These are phyloP conservation scores for Monilinia fructigena DNA, from an alignment of 2,329 filamentous ascomycete species.

Conservation along the genomic window DNA sequence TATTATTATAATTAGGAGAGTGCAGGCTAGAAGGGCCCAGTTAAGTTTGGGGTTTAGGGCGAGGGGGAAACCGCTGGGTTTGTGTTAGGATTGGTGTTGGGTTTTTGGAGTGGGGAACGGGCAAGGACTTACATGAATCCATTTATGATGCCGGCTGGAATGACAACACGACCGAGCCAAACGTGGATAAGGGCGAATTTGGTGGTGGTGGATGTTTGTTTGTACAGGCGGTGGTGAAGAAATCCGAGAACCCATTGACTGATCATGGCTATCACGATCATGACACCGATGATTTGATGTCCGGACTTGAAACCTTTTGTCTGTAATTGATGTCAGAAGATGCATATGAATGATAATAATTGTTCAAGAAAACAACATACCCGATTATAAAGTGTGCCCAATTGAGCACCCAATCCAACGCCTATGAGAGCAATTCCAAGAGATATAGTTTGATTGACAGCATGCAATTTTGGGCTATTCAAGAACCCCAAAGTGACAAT, in stretches of 20 bases:
- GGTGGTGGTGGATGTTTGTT: slow-evolving; percentile 50
- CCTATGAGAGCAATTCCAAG: slow-evolving; percentile 51
- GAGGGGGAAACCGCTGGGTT: slow-evolving; percentile 54
- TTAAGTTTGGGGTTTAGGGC: slow-evolving; percentile 51
- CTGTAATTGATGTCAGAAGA: slow-evolving; percentile 39
- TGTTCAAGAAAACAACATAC: slow-evolving; percentile 44
- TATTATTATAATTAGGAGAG: slow-evolving; percentile 46
- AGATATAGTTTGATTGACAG: slow-evolving; percentile 52
- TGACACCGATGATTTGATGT: slow-evolving; percentile 59
- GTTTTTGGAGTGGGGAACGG: not conserved
- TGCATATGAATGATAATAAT: not conserved
- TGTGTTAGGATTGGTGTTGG: not conserved
- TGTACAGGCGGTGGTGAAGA: slow-evolving; percentile 55
- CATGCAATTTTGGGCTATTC: slow-evolving; percentile 55
- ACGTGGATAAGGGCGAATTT: slow-evolving; percentile 54
- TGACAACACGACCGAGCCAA: slow-evolving; percentile 55
- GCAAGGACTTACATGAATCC: slow-evolving; percentile 51
- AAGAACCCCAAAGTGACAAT: slow-evolving; percentile 53
- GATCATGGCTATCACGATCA: slow-evolving; percentile 53
- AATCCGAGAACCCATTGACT: slow-evolving; percentile 55
- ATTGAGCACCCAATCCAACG: slow-evolving; percentile 52
- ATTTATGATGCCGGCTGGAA: slow-evolving; percentile 55
- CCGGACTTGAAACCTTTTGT: slow-evolving; percentile 52
- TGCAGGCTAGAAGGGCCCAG: slow-evolving; percentile 49
- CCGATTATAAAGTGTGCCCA: slow-evolving; percentile 51